Evolutionary conservation across 305 asterid species (phyloP).

Genomic region (Galium porrigens): DNA sequence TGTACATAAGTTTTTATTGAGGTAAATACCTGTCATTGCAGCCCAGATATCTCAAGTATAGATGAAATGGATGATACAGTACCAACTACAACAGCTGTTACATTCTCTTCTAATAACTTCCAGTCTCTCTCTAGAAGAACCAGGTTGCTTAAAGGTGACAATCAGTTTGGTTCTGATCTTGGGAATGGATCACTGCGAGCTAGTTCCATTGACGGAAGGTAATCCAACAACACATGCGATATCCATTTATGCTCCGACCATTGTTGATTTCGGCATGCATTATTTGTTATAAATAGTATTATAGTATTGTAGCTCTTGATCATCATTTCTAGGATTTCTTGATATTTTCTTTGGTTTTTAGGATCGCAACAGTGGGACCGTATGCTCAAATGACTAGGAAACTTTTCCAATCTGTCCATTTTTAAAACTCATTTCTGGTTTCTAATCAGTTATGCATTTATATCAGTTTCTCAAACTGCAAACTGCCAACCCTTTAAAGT

Average conservation of each 20-base stretch:
- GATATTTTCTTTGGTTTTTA: neutral
- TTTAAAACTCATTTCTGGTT: neutral
- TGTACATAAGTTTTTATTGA: neutral
- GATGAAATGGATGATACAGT: constrained; percentile 67
- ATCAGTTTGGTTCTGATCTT: constrained; percentile 36
- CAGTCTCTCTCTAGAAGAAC: constrained; percentile 94
- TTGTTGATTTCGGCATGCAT: neutral
- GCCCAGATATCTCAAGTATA: constrained; percentile 52
- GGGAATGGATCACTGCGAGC: constrained; percentile 55
- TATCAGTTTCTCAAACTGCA: neutral
- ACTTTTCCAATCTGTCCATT: neutral
- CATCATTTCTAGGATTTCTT: neutral
- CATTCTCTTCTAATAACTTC: constrained; percentile 48
- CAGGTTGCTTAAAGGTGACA: constrained; percentile 66
- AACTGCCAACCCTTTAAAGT: too few species aligned
- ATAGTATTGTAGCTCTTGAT: neutral
- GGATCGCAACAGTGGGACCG: neutral
- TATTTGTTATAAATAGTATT: neutral
- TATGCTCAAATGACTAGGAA: neutral
- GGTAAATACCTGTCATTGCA: constrained; percentile 33
- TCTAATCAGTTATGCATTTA: neutral
- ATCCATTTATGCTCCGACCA: neutral
- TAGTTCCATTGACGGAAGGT: constrained; percentile 82
- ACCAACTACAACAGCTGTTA: constrained; percentile 48
- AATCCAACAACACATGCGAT: constrained; percentile 24